Evolutionary conservation across 1,139 yeast genomes (phyloP).

Genomic region (Geotrichum siamense): DNA sequence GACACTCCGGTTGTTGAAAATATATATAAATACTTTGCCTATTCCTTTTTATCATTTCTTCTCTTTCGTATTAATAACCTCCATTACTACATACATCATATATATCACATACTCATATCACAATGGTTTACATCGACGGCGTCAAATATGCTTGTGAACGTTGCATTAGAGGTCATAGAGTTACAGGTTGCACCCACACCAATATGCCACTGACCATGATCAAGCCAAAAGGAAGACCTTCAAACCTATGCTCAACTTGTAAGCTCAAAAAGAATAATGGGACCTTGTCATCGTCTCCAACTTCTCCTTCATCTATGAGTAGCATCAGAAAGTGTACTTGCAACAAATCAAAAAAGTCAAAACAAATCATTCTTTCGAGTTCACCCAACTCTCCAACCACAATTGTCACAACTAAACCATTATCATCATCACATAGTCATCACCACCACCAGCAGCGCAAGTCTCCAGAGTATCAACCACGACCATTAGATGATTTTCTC

Average conservation of each 20-base stretch:
- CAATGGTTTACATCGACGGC: slow-evolving; percentile 87
- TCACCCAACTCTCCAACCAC: slow-evolving; percentile 3
- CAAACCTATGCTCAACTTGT: slow-evolving; percentile 85
- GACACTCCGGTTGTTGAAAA: no score
- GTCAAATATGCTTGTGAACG: slow-evolving; percentile 93
- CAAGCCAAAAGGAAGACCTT: slow-evolving; percentile 93
- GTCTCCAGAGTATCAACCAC: no score
- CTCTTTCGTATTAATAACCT: no score
- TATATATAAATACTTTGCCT: no score
- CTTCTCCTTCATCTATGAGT: slow-evolving; percentile 65
- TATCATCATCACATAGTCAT: neutral
- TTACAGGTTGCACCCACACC: slow-evolving; percentile 85
- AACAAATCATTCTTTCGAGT: slow-evolving; percentile 2
- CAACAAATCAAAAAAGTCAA: slow-evolving; percentile 44
- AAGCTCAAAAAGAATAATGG: slow-evolving; percentile 71
- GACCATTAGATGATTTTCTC: no score
- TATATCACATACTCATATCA: neutral
- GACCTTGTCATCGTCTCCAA: slow-evolving; percentile 59
- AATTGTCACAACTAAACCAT: neutral
- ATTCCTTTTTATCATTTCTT: neutral
- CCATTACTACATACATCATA: neutral
- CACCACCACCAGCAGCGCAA: no score
- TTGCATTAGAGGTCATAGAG: slow-evolving; percentile 93
- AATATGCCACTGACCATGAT: slow-evolving; percentile 88
- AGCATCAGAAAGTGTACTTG: slow-evolving; percentile 43